Evolutionary conservation across 495 filamentous ascomycete species (phyloP).

Genomic region (Paragyromitra xinjiangensis): DNA sequence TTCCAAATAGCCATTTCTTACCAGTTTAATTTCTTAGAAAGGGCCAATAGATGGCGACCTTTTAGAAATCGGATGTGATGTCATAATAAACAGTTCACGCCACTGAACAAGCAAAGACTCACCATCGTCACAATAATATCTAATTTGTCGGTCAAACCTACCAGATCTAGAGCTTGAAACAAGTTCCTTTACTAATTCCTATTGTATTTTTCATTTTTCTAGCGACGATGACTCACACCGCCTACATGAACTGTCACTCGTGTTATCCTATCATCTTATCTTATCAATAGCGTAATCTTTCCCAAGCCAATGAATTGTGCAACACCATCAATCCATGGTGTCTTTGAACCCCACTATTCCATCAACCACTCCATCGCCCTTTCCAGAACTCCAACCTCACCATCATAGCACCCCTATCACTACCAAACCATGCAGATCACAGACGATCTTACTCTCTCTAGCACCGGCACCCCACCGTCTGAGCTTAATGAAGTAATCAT

Average conservation of each 20-base stretch:
- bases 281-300: background rate
- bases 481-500: slow-evolving; percentile 26
- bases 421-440: background rate
- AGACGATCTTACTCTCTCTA: background rate
- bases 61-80: too few relatives aligned
- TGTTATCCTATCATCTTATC: background rate
- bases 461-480: background rate
- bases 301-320: background rate
- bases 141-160: too few relatives aligned
- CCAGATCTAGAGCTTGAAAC: too few relatives aligned
- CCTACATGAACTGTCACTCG: background rate
- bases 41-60: too few relatives aligned
- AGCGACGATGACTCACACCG: too few relatives aligned
- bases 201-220: background rate
- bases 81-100: too few relatives aligned
- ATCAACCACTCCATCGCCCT: background rate
- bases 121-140: too few relatives aligned
- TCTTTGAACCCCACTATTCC: background rate
- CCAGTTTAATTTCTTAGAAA: too few relatives aligned
- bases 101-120: too few relatives aligned
- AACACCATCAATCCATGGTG: background rate
- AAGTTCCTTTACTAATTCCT: background rate
- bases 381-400: background rate
- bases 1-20: too few relatives aligned
- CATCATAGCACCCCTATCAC: background rate